These are phyloP conservation scores for Aspergillus latus DNA, from an alignment of 2,329 filamentous ascomycete genomes.

Conservation along the genomic window DNA sequence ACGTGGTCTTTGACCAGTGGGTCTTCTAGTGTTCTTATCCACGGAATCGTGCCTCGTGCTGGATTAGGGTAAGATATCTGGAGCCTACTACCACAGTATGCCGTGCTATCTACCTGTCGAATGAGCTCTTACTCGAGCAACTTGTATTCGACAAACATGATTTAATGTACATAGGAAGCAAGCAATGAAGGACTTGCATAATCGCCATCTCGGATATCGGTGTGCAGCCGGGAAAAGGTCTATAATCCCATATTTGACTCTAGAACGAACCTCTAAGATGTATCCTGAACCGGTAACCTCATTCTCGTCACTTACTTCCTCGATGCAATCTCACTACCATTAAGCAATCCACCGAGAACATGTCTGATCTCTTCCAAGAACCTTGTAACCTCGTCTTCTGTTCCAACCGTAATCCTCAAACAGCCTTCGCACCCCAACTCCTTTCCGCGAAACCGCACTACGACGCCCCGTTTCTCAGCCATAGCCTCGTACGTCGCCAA, in stretches of 20 bases:
- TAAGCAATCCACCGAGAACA: slow-evolving; percentile 52
- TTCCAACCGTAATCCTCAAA: slow-evolving; percentile 87
- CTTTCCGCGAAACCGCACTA: slow-evolving; percentile 90
- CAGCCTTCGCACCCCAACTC: slow-evolving; percentile 88
- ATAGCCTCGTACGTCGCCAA: slow-evolving; percentile 78
- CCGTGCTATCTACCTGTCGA: too few relatives aligned
- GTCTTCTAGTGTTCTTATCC: slow-evolving; percentile 14
- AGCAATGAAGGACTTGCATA: neutral
- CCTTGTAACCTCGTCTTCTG: slow-evolving; percentile 76
- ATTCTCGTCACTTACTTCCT: neutral
- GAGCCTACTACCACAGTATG: too few relatives aligned
- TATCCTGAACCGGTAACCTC: neutral
- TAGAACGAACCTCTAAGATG: neutral
- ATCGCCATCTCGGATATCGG: neutral
- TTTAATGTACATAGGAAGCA: too few relatives aligned
- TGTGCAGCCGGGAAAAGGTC: neutral
- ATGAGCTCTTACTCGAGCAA: too few relatives aligned
- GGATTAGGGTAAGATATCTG: too few relatives aligned
- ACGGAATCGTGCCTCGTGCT: too few relatives aligned
- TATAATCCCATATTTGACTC: neutral
- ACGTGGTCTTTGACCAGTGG: slow-evolving; percentile 24
- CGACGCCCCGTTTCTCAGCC: slow-evolving; percentile 82
- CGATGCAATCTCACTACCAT: slow-evolving; percentile 35
- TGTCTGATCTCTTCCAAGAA: slow-evolving; percentile 68
- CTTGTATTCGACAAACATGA: too few relatives aligned